phyloP scores from a whole-genome alignment of 768 basidiomycete species.

The Trametes sanguinea region DNA sequence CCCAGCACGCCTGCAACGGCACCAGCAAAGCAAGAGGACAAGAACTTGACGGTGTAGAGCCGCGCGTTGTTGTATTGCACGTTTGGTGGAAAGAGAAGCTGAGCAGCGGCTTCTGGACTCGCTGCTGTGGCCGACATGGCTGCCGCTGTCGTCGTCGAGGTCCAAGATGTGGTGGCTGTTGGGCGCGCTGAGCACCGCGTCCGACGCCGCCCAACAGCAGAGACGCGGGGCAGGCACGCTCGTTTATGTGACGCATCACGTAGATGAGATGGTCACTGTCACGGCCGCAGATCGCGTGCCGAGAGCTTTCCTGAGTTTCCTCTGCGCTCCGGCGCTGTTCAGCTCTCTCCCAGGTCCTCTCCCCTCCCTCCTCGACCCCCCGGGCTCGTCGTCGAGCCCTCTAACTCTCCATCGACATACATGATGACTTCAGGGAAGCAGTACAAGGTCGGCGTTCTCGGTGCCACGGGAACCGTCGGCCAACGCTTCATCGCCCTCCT shows the following conservation, averaged over 20 bases:
- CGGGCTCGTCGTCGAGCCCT: conserved; percentile 8
- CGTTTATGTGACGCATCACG: not conserved
- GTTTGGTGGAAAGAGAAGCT: conserved; percentile 68
- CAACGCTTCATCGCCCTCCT: conserved; percentile 94
- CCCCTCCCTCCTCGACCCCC: conserved; percentile 1
- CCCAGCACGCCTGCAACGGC: conserved; percentile 89
- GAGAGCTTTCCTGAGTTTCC: conserved; percentile 13
- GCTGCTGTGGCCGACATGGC: conserved; percentile 36
- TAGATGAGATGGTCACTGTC: conserved; percentile 14
- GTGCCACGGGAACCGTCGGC: conserved; percentile 93
- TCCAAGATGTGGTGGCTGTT: not conserved
- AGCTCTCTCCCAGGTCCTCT: conserved; percentile 10
- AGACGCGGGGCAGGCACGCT: conserved; percentile 1
- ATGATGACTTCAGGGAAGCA: conserved; percentile 25
- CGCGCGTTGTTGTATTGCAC: conserved; percentile 63
- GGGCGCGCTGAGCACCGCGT: not conserved
- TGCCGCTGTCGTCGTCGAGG: conserved; percentile 19
- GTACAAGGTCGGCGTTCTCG: conserved; percentile 72
- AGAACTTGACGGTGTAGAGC: conserved; percentile 67
- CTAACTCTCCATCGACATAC: conserved; percentile 10
- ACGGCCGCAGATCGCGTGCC: conserved; percentile 16
- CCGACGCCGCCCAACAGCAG: too few species aligned
- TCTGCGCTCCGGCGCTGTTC: conserved; percentile 11
- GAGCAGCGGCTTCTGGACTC: conserved; percentile 49
- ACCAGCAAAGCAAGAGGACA: conserved; percentile 83